Base-by-base conservation (phyloP, 768 basidiomycete genomes). In the Pluteus cervinus region DNA sequence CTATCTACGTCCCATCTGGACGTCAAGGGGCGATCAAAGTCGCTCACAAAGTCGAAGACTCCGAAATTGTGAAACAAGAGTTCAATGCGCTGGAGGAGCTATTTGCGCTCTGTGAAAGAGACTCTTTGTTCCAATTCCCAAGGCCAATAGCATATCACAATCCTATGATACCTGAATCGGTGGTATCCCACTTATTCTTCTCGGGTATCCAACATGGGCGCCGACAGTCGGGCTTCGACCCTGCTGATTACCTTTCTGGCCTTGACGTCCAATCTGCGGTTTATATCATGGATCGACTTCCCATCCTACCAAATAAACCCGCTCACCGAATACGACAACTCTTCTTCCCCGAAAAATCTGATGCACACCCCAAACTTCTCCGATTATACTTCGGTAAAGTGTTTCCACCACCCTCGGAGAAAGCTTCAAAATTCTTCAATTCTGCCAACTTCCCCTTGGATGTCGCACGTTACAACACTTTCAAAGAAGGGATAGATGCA, bases 321-420 rank as follows among this genome's bases (percentile, higher is more conserved):
- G 51, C 40, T 5, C 14, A 33, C 6, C 14, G 25, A 14, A 46
- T 56, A 14, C 43, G 40, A 29, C 28, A 12, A 6, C 30, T 46
- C 9, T 51, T 52, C 38, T 54, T 52, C 40, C 54, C 54, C 5
- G 24, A 36, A 7, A 25, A 14, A n/a, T 18, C 30, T 29, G 35
- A 24, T 15, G 7, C 16, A 17, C 12, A 15, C 23, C 52, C 56
- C 26, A 33, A 47, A 11, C 38, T 58, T 29, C 56, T 56, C 38
- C 44, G 57, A 24, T 36, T 59, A 21, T 57, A 59, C 40, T 53
- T 59, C 31, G 57, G 57, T 24, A 57, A 54, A 40, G 44, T 41
- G 9, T 35, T 50, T 21, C n/a, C n/a, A n/a, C n/a, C n/a, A n/a
- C n/a, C n/a, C n/a, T 10, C 34, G 18, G 36, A 29, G 20, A 42